Evolutionary conservation across 805 yeast species (phyloP), one percentile per base, ranked within the genome.

Genomic region (Barnettozyma salicaria): DNA sequence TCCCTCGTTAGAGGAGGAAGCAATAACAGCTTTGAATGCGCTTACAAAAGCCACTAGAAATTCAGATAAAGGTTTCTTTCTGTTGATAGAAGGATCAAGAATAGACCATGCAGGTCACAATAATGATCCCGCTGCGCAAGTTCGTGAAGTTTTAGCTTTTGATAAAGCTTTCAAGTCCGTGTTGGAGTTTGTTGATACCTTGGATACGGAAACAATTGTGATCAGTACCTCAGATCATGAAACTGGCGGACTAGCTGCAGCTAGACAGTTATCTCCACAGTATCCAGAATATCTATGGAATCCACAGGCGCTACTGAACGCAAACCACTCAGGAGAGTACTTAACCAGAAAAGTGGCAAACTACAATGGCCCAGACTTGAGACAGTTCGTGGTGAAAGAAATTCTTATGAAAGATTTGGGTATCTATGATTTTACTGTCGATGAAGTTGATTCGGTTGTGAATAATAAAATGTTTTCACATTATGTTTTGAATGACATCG

Each of bases 71-170:
- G 97, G 97, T 0, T 88, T 89, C 59, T 88, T 89, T 64, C 59
- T 89, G 41, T 58, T 89, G 59, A 76, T 89, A 36, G 96, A 89
- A 65, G 96, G 96, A 14, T 84, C 95, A 6, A 73, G 96, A 59
- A 88, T 89, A 52, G 97, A 89, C 61, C 96, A 88, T 56, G 96
- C 95, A 6, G 96, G 96, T 30, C 97, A 89, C 62, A 79, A 74
- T 50, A 88, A 89, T 55, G 97, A 89, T 58, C 90, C 97, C 9
- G 90, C 90, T 6, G 95, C 96, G 7, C 96, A 88, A 63, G 95
- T 85, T 6, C 72, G 88, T 53, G 97, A 89, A 61, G 90, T 86
- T 4, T 64, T 88, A 49, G 96, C 94, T 2, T 89, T 78, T 58
- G 95, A 85, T 57, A 76, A 75, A 42, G 88, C 95, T 4, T 86